A percentile compares a stretch with the other conserved stretches of the same genome.
phyloP scores from a whole-genome alignment of 2,329 filamentous ascomycete genomes.

The Paraphoma chrysanthemicola region DNA sequence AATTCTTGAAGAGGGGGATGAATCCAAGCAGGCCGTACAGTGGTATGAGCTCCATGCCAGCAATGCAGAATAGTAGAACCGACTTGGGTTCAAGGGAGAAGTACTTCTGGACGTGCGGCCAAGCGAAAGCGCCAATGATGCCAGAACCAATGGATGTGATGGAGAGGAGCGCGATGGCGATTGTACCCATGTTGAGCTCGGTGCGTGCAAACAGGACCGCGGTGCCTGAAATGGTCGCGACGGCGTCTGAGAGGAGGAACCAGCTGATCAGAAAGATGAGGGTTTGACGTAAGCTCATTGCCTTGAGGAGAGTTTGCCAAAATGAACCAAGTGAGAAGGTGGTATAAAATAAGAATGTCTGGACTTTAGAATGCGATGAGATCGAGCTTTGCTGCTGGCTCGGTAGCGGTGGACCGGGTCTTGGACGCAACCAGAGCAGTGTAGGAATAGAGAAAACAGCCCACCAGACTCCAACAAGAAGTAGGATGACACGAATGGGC shows the following conservation, averaged over 20 bases:
- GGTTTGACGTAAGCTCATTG: slow-evolving; percentile 73
- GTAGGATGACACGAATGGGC: slow-evolving; percentile 80
- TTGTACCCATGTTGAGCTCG: slow-evolving; percentile 84
- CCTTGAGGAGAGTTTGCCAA: slow-evolving; percentile 76
- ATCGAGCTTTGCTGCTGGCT: slow-evolving; percentile 25
- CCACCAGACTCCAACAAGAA: slow-evolving; percentile 89
- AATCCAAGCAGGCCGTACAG: slow-evolving; percentile 87
- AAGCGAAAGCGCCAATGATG: slow-evolving; percentile 85
- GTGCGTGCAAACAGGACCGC: slow-evolving; percentile 94
- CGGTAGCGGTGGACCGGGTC: slow-evolving; percentile 80
- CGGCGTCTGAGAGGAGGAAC: slow-evolving; percentile 91
- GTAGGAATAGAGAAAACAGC: slow-evolving; percentile 83
- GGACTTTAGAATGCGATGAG: slow-evolving; percentile 17
- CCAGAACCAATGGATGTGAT: slow-evolving; percentile 86
- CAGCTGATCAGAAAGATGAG: slow-evolving; percentile 79
- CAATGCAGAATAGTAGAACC: slow-evolving; percentile 84
- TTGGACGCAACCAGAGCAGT: slow-evolving; percentile 79
- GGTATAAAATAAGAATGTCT: slow-evolving; percentile 69
- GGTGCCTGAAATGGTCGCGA: slow-evolving; percentile 92
- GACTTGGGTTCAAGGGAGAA: slow-evolving; percentile 76
- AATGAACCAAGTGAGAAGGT: slow-evolving; percentile 81
- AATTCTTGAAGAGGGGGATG: slow-evolving; percentile 73
- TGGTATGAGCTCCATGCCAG: slow-evolving; percentile 86
- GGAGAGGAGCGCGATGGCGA: slow-evolving; percentile 84
- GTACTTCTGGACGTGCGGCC: slow-evolving; percentile 76